These are phyloP conservation scores for Gnetum montanum DNA, from an alignment of 75 land plant genomes.

Conservation along the genomic window DNA sequence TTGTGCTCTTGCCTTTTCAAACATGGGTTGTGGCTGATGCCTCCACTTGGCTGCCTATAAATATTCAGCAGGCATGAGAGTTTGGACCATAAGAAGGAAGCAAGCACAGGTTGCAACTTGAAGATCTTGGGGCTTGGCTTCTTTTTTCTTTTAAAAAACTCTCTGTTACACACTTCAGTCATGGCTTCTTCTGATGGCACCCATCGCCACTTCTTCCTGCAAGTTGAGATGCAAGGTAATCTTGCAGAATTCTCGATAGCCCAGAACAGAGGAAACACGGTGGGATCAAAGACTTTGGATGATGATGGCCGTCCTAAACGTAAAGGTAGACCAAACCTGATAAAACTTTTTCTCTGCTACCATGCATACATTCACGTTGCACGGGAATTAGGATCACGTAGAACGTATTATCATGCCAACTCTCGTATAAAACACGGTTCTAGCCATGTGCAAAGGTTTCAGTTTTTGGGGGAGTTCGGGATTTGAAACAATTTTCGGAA, in stretches of 20 bases:
- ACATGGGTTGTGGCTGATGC: too few species aligned
- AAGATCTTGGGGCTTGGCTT: too few species aligned
- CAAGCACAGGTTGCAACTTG: too few species aligned
- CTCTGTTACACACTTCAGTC: too few species aligned
- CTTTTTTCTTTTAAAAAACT: too few species aligned
- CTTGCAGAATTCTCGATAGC: not conserved
- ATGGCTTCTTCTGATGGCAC: not conserved
- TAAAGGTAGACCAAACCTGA: conserved; percentile 12
- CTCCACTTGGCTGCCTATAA: too few species aligned
- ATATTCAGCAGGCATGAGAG: too few species aligned
- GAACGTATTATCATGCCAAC: not conserved
- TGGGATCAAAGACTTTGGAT: conserved; percentile 27
- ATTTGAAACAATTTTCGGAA: not conserved
- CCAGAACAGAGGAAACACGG: not conserved
- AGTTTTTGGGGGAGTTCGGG: not conserved
- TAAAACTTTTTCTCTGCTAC: not conserved
- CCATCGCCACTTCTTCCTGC: not conserved
- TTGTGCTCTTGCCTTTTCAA: too few species aligned
- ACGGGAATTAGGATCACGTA: not conserved
- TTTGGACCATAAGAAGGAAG: too few species aligned
- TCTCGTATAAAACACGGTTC: too few species aligned
- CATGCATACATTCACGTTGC: not conserved
- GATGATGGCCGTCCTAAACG: conserved; percentile 47
- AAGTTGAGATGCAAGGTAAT: conserved; percentile 4
- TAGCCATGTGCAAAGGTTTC: not conserved